A percentile compares a stretch with the other conserved stretches of the same genome.
Conservation (phyloP, 176 grass and related monocot genomes). For the Avena insularis region DNA sequence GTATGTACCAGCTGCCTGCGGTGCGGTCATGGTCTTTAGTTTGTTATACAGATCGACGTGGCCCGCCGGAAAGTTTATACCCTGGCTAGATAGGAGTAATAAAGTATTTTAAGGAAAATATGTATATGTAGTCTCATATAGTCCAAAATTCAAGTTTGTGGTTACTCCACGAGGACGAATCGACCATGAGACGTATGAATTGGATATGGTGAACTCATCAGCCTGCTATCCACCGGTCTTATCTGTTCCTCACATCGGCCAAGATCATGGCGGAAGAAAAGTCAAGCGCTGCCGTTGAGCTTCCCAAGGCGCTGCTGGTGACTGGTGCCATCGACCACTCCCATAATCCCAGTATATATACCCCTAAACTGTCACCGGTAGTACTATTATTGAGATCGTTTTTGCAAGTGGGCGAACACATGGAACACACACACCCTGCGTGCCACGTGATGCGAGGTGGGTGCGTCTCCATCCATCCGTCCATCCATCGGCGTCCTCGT, state of each 20-base stretch:
- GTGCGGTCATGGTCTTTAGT: too few relatives aligned
- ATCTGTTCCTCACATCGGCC: slow-evolving; percentile 1
- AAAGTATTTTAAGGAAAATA: too few relatives aligned
- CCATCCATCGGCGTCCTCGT: neutral
- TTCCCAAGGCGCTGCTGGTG: slow-evolving; percentile 31
- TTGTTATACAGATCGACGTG: too few relatives aligned
- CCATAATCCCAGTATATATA: neutral
- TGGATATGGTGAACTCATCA: slow-evolving; percentile 10
- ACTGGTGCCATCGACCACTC: neutral
- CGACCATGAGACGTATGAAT: neutral
- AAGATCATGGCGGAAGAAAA: slow-evolving; percentile 6
- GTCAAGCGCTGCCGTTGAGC: slow-evolving; percentile 27
- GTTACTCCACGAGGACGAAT: neutral
- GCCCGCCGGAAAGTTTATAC: too few relatives aligned
- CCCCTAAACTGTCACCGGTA: neutral
- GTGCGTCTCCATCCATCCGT: neutral
- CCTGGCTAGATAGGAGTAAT: too few relatives aligned
- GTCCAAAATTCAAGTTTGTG: neutral
- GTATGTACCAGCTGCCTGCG: too few relatives aligned
- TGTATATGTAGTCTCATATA: neutral
- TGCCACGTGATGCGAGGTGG: slow-evolving; percentile 16
- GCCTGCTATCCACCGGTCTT: neutral
- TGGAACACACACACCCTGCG: neutral
- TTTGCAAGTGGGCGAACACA: slow-evolving; percentile 40
- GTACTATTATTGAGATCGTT: neutral